Base-by-base conservation (phyloP, 2,329 filamentous ascomycete species). In the Hortaea werneckii region DNA sequence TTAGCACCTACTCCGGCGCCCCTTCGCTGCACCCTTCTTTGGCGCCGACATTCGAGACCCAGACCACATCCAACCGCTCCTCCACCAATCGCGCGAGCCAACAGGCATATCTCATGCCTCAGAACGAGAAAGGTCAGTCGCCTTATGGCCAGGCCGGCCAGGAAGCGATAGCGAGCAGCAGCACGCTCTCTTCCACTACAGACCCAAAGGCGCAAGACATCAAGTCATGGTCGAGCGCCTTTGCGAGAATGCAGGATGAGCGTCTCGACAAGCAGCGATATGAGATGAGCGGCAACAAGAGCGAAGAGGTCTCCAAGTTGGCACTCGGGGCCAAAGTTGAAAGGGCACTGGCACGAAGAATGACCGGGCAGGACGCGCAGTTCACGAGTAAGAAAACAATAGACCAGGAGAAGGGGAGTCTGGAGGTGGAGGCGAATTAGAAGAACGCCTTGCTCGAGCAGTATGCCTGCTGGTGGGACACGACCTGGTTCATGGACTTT, bases 251-350 rank as follows among this genome's bases (percentile, higher is more conserved):
- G 70, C 86, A 94, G 67, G 92, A 94, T 74, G 87, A 87, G 68
- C 85, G 84, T 41, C 80, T 95, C 28, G 72, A 79, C 56, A 79
- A 83, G 58, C 89, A 95, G 71, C 83, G 89, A 56, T 89, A 89
- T 61, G 74, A 80, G 46, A 79, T 89, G 52, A 84, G 75, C 63
- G 79, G 83, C 52, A 81, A 90, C 67, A 94, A 94, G 75, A 79
- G 76, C 13, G 85, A 87, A 59, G 82, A 84, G 63, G 74, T 94
- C 67, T 82, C 80, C 71, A 94, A 94, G 71, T 77, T 94, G 48
- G 88, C 88, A 34, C 77, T 95, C 43, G 85, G 88, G 41, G 88
- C 88, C 50, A 95, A 95, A 71, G 78, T 95, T 37, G 88, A 95
- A 65, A 81, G 89, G 50, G 88, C 89, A 20, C 78, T 95, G 45